Evolutionary conservation across 495 filamentous ascomycete genomes (phyloP).

Genomic region (Astrocystis sublimbata): DNA sequence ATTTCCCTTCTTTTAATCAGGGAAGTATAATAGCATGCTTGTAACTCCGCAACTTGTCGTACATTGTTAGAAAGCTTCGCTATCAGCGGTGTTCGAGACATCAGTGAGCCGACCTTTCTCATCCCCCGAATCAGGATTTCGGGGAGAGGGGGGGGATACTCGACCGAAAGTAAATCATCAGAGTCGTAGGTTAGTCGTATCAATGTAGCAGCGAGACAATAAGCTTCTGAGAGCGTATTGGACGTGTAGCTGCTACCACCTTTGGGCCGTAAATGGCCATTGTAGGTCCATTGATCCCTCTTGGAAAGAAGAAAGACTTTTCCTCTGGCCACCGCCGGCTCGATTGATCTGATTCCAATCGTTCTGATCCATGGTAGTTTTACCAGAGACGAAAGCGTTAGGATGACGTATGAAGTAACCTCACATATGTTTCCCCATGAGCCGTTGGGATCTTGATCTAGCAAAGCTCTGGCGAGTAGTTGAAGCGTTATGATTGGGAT

Average conservation of each 20-base stretch:
- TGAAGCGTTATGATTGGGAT: conserved; percentile 10
- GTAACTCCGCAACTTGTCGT: background rate
- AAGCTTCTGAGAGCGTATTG: conserved; percentile 31
- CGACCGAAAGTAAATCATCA: background rate
- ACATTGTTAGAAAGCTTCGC: background rate
- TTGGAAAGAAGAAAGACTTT: conserved; percentile 7
- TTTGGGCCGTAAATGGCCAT: conserved; percentile 41
- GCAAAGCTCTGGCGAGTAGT: background rate
- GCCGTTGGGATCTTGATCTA: background rate
- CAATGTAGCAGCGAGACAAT: conserved; percentile 35
- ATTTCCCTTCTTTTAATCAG: background rate
- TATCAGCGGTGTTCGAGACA: background rate
- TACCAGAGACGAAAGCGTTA: background rate
- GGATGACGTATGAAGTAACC: background rate
- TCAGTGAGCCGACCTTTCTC: background rate
- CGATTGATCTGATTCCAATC: background rate
- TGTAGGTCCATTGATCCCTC: background rate
- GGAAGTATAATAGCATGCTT: background rate
- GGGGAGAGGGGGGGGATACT: background rate
- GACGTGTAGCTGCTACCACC: conserved; percentile 46
- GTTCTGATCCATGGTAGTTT: conserved; percentile 4
- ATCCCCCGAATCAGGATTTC: background rate
- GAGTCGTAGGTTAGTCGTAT: background rate
- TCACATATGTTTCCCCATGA: conserved; percentile 14
- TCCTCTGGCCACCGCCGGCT: background rate